Evolutionary conservation across 2,329 filamentous ascomycete species (phyloP).

Genomic region (Ilyonectria sp.): DNA sequence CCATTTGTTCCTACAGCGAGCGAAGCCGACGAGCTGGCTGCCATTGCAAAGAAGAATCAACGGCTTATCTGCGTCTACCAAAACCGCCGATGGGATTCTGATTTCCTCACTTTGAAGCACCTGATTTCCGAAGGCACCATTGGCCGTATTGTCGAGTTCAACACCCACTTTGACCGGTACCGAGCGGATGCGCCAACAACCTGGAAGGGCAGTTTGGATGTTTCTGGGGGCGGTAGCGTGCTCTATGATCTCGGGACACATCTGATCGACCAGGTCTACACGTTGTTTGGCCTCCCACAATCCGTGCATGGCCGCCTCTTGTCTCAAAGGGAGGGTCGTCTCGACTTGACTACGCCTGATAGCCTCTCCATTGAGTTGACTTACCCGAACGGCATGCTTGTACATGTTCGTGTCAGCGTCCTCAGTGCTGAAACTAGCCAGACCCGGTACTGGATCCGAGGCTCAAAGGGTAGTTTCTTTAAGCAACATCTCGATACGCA

Average conservation of each 20-base stretch:
- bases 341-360: constrained; percentile 67
- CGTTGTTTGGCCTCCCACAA: constrained; percentile 78
- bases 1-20: constrained; percentile 82
- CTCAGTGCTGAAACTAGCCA: constrained; percentile 79
- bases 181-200: constrained; percentile 69
- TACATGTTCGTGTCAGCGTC: constrained; percentile 78
- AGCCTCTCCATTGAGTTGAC: constrained; percentile 75
- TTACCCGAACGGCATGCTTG: constrained; percentile 74
- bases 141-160: constrained; percentile 82
- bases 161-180: constrained; percentile 86
- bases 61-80: constrained; percentile 77
- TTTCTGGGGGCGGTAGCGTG: constrained; percentile 75
- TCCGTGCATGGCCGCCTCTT: constrained; percentile 78
- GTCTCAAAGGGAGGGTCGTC: constrained; percentile 70
- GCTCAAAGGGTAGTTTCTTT: constrained; percentile 82
- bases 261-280: constrained; percentile 81
- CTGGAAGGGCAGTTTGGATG: constrained; percentile 77
- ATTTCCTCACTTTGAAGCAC: constrained; percentile 79
- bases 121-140: constrained; percentile 73
- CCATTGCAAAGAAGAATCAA: constrained; percentile 65
- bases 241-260: constrained; percentile 85
- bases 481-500: constrained; percentile 81
- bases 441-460: constrained; percentile 83
- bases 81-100: constrained; percentile 84
- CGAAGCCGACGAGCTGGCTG: constrained; percentile 76